phyloP scores from a whole-genome alignment of 1,284 basidiomycete species.

The Leucocoprinus gongylophorus region DNA sequence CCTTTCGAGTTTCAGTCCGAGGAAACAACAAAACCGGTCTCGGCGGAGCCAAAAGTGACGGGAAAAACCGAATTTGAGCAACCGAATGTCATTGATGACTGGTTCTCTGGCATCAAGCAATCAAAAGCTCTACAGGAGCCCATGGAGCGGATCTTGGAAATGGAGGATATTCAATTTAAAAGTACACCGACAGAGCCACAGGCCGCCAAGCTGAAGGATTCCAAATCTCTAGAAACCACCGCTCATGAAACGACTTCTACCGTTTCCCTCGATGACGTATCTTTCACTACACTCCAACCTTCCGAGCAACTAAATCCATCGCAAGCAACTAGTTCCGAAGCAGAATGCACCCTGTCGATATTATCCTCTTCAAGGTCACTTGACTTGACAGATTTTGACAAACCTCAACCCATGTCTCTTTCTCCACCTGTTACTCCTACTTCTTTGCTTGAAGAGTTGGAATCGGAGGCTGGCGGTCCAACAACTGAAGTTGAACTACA shows the following conservation, averaged over 20 bases:
- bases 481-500: neutral
- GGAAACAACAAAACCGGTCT: neutral
- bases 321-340: neutral
- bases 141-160: neutral
- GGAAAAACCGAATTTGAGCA: neutral
- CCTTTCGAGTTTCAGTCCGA: constrained; percentile 22
- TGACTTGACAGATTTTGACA: neutral
- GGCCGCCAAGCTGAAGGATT: neutral
- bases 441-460: too few species aligned
- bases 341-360: neutral
- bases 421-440: too few species aligned
- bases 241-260: neutral
- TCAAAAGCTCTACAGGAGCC: neutral
- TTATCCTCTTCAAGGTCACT: neutral
- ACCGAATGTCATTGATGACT: neutral
- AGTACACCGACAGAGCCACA: neutral
- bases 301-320: neutral
- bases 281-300: neutral
- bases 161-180: neutral
- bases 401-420: neutral
- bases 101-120: neutral
- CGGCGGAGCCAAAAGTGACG: neutral
- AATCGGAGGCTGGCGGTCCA: too few species aligned
- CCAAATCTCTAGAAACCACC: neutral
- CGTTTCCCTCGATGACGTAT: neutral